phyloP scores from a whole-genome alignment of 306 rosid species.

The Cucurbita ficifolia region DNA sequence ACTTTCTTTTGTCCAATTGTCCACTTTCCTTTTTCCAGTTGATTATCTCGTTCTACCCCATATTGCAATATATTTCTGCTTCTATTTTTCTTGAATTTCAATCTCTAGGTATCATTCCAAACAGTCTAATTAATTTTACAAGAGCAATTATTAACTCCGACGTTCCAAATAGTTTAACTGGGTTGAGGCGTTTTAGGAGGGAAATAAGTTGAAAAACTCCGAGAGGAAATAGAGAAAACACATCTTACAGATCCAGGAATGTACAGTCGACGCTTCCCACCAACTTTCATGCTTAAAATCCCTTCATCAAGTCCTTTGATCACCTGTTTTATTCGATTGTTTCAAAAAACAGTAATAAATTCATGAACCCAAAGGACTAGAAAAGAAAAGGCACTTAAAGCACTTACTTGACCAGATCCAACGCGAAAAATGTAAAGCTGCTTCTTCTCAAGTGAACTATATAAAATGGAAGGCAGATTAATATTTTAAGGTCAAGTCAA shows the following conservation, averaged over 20 bases:
- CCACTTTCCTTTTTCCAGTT: background rate
- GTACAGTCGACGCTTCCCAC: slow-evolving; percentile 84
- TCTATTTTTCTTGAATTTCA: background rate
- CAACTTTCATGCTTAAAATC: slow-evolving; percentile 64
- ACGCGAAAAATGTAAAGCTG: slow-evolving; percentile 67
- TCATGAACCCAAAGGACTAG: background rate
- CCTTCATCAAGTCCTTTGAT: slow-evolving; percentile 98
- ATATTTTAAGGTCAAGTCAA: background rate
- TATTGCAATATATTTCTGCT: background rate
- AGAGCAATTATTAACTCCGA: background rate
- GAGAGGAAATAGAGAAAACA: slow-evolving; percentile 3
- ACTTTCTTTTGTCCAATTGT: background rate
- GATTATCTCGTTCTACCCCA: background rate
- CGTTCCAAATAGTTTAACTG: background rate
- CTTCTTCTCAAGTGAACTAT: slow-evolving; percentile 90
- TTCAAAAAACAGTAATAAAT: background rate
- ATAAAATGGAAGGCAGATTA: slow-evolving; percentile 1
- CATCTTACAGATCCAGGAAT: slow-evolving; percentile 79
- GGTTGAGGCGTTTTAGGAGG: background rate
- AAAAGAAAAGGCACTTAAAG: background rate
- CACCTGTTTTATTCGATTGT: slow-evolving; percentile 40
- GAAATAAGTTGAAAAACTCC: background rate
- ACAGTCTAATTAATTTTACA: background rate
- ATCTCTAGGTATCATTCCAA: background rate
- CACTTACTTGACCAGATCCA: slow-evolving; percentile 77